Base-by-base conservation (phyloP, 108 stramenopile genomes). In the Aurantiochytrium sp. region DNA sequence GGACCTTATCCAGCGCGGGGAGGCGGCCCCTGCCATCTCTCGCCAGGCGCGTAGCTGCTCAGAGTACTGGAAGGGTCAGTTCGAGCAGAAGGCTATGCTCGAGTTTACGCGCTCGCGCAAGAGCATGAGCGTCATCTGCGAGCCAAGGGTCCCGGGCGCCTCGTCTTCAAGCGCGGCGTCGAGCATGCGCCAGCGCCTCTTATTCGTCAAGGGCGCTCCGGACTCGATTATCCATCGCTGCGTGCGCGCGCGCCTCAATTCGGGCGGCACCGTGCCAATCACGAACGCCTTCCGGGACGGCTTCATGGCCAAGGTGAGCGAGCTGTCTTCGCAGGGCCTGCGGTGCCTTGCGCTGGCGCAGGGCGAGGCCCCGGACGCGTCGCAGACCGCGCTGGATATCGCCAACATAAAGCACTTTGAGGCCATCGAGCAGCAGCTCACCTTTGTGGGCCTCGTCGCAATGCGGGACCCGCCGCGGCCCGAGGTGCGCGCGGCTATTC, bases 401-500 rank as follows among this genome's bases (percentile, higher is more conserved):
- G 1, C 42, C 42, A 81, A 81, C 30, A 12, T 30, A 24, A 48
- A 41, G 42, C 73, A 81, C 45, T 81, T 48, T 81, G 73, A 88
- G 73, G 92, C 93, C 68, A 94, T 98, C 55, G 99, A 99, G 90
- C 93, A 93, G 55, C 95, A 96, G 52, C 91, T 99, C 69, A 97
- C 97, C 12, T 92, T 98, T 69, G 94, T 97, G 22, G 98, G 97
- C 36, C 89, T 98, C 55, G 95, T 94, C 30, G 99, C 97, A 15
- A 99, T 99, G 88, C 97, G 96, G 90, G 99, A 99, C 89, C 99
- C 99, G 4, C 97, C 98, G 5, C 94, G 99, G 15, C 97, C 97
- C 37, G 99, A 98, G 89, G 98, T 97, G 37, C 97, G 96, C 27
- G 94, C 95, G 6, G 97, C 97, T 68, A 98, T 99, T 55, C 54